phyloP scores from a whole-genome alignment of 2,329 filamentous ascomycete genomes.

The Colletotrichum chlorophyti region DNA sequence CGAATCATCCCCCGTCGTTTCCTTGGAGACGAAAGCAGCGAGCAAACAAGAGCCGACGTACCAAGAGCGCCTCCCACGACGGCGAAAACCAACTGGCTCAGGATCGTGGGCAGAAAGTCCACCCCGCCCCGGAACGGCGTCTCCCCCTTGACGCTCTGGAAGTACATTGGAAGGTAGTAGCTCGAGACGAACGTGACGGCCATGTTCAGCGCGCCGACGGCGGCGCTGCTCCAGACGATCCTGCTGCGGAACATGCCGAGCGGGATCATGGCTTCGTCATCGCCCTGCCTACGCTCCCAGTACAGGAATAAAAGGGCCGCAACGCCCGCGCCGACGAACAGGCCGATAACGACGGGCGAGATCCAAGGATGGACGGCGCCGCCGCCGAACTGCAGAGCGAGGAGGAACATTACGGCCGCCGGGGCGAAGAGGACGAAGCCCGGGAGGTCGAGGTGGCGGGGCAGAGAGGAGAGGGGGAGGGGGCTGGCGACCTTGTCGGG shows the following conservation, averaged over 20 bases:
- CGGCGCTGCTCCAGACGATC: conserved; percentile 48
- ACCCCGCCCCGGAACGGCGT: conserved; percentile 45
- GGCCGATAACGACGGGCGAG: conserved; percentile 45
- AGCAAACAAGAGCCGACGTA: conserved; percentile 17
- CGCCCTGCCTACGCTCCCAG: conserved; percentile 51
- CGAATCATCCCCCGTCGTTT: no score
- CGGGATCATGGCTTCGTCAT: conserved; percentile 55
- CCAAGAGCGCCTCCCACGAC: conserved; percentile 42
- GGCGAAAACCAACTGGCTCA: conserved; percentile 44
- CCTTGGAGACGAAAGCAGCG: not conserved
- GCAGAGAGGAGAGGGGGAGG: conserved; percentile 33
- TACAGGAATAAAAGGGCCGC: conserved; percentile 41
- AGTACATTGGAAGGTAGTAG: conserved; percentile 59
- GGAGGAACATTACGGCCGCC: conserved; percentile 47
- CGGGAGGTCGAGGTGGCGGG: conserved; percentile 46
- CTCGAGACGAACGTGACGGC: conserved; percentile 51
- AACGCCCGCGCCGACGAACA: conserved; percentile 45
- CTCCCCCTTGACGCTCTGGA: conserved; percentile 53
- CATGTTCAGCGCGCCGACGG: conserved; percentile 50
- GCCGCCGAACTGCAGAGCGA: conserved; percentile 53
- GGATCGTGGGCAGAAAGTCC: conserved; percentile 47
- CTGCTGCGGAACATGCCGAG: conserved; percentile 50
- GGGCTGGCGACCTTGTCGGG: conserved; percentile 44
- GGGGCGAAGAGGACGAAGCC: conserved; percentile 52
- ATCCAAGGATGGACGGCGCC: conserved; percentile 47